phyloP scores from a whole-genome alignment of 202 grass and related monocot genomes.

The Dendrocalamus latiflorus region DNA sequence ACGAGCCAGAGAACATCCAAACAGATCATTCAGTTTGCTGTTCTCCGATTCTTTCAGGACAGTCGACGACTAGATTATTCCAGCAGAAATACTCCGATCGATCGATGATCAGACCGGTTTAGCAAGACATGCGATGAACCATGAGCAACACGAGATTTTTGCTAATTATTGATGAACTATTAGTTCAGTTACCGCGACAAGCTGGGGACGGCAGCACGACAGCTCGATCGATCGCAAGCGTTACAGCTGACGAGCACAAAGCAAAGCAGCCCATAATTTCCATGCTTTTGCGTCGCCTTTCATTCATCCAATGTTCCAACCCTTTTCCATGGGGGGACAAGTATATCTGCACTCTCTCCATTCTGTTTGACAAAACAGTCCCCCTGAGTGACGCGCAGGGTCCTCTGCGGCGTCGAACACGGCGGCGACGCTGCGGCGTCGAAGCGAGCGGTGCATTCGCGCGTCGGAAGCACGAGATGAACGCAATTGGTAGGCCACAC shows the following conservation, averaged over 20 bases:
- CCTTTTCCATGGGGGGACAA: background rate
- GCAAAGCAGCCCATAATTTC: background rate
- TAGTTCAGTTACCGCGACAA: background rate
- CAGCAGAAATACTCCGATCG: background rate
- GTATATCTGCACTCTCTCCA: constrained; percentile 6
- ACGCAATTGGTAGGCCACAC: background rate
- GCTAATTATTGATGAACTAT: no score
- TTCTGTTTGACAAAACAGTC: background rate
- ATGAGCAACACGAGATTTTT: background rate
- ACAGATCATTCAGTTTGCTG: background rate
- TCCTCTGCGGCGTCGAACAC: background rate
- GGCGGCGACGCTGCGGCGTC: background rate
- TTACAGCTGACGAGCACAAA: constrained; percentile 20
- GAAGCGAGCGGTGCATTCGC: background rate
- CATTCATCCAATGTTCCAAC: background rate
- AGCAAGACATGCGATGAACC: background rate
- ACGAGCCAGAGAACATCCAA: background rate
- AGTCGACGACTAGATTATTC: background rate
- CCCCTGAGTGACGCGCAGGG: background rate
- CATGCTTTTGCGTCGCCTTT: background rate
- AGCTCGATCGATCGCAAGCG: background rate
- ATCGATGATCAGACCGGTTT: background rate
- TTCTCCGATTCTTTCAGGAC: background rate
- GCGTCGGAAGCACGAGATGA: background rate
- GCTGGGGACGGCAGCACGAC: background rate